Conservation (phyloP, 352 stramenopile species). For the Phytophthora palmivora region DNA sequence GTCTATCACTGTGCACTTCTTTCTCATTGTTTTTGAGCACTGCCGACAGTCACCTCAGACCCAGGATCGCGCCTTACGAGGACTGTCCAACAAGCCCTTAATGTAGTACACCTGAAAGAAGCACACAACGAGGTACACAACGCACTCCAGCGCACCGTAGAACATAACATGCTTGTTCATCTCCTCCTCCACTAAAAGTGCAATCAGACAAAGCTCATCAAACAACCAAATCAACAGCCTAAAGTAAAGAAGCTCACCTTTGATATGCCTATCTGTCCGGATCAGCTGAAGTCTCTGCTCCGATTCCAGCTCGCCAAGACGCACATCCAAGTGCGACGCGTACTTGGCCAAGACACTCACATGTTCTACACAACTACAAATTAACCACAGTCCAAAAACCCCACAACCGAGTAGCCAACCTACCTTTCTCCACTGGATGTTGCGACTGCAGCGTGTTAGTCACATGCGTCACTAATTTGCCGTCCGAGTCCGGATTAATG, state of each 20-base stretch:
- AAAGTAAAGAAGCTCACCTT: constrained; percentile 39
- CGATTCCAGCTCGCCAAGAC: constrained; percentile 81
- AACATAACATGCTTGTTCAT: constrained; percentile 83
- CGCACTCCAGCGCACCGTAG: constrained; percentile 74
- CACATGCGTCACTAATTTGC: constrained; percentile 84
- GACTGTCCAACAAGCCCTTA: constrained; percentile 69
- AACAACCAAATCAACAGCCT: neutral
- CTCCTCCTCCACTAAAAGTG: constrained; percentile 69
- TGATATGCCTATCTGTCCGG: constrained; percentile 77
- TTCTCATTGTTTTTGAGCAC: neutral
- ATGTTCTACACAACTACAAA: constrained; percentile 56
- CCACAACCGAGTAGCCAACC: neutral
- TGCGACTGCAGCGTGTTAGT: constrained; percentile 84
- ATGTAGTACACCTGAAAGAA: constrained; percentile 84
- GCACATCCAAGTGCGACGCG: constrained; percentile 79
- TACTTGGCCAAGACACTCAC: constrained; percentile 86
- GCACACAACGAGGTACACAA: constrained; percentile 74
- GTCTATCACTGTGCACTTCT: constrained; percentile 26
- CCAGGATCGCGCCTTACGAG: constrained; percentile 59
- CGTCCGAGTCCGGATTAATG: constrained; percentile 71
- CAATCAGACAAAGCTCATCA: no score
- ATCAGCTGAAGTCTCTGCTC: constrained; percentile 82
- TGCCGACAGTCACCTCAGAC: constrained; percentile 32
- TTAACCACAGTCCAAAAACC: neutral
- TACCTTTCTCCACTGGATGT: constrained; percentile 81